phyloP scores from a whole-genome alignment of 192 early-diverging fungal species.

The Backusella liffmaniae region DNA sequence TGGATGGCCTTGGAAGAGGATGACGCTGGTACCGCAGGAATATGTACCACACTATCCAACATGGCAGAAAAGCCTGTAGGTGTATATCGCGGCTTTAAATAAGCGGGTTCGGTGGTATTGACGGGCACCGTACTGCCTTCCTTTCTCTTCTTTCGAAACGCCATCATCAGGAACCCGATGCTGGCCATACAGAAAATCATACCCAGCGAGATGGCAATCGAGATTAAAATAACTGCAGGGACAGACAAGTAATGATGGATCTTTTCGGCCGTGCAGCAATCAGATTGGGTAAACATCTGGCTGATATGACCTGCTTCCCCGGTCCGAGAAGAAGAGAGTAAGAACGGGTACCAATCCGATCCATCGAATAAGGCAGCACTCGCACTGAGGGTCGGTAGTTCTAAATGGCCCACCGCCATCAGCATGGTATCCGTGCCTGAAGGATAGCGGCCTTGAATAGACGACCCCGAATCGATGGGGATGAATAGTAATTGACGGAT shows the following conservation, averaged over 20 bases:
- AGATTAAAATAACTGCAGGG: slow-evolving; percentile 66
- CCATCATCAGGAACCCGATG: slow-evolving; percentile 52
- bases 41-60: slow-evolving; percentile 18
- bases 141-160: slow-evolving; percentile 13
- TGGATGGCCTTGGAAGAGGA: not conserved
- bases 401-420: slow-evolving; percentile 41
- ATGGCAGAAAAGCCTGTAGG: slow-evolving; percentile 8
- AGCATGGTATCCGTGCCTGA: slow-evolving; percentile 32
- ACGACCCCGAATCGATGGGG: slow-evolving; percentile 11
- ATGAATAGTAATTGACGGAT: slow-evolving; percentile 17
- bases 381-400: slow-evolving; percentile 32
- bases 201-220: slow-evolving; percentile 64
- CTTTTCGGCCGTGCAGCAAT: slow-evolving; percentile 1
- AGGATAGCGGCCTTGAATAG: not conserved
- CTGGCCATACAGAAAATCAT: slow-evolving; percentile 64
- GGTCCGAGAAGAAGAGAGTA: slow-evolving; percentile 31
- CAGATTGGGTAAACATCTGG: slow-evolving; percentile 19
- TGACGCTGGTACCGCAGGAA: not conserved
- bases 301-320: slow-evolving; percentile 19
- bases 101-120: slow-evolving; percentile 8
- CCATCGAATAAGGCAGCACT: slow-evolving; percentile 52
- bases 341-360: slow-evolving; percentile 41
- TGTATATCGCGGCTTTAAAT: slow-evolving; percentile 2
- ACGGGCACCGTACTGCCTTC: not conserved
- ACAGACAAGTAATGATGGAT: slow-evolving; percentile 38